Base-by-base conservation (phyloP, 345 rosid genomes). In the Excoecaria cochinchinensis region DNA sequence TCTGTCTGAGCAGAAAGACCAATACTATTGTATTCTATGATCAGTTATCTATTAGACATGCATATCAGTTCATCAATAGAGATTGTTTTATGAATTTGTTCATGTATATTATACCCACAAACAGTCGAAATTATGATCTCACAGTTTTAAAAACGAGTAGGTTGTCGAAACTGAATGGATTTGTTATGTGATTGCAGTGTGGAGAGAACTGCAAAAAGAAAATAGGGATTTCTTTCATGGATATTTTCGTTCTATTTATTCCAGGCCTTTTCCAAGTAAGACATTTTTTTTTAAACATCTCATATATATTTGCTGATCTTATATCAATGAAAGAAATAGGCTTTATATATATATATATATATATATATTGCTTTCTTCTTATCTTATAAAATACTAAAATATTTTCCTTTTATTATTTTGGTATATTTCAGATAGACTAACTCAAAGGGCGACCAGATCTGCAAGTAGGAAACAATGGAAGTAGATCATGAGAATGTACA, bases 161-260 rank as follows among this genome's bases (percentile, higher is more conserved):
- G 25, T n/a, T 52, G 13, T 51, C 39, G n/a, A 47, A 58, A 21
- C 22, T 47, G 16, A 11, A 60, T 50, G 46, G 47, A 4, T 38
- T 0, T 72, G 7, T 46, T 67, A 21, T 40, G 70, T 57, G 53
- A 13, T 68, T 57, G 83, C 87, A 93, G 97, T 91, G 70, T 91
- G 93, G 97, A 90, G 87, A 79, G 93, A 87, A 79, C 89, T 93
- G 38, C 87, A 86, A 53, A 86, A 84, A 69, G 95, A 90, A 88
- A 93, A 91, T 56, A 83, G 70, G 79, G 92, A 83, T 69, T 91
- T 93, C 81, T 93, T 93, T 77, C 79, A 72, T 72, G 86, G 86
- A 13, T 89, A 89, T 82, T 83, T 78, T 6, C 83, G 50, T 67
- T 80, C 85, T 63, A 17, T 79, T 17, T 67, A 87, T 65, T 78